A percentile compares a stretch with the other conserved stretches of the same genome.
These are phyloP conservation scores for Yamadazyma atmosphaerica DNA, from an alignment of 1,139 yeast species.

Conservation along the genomic window DNA sequence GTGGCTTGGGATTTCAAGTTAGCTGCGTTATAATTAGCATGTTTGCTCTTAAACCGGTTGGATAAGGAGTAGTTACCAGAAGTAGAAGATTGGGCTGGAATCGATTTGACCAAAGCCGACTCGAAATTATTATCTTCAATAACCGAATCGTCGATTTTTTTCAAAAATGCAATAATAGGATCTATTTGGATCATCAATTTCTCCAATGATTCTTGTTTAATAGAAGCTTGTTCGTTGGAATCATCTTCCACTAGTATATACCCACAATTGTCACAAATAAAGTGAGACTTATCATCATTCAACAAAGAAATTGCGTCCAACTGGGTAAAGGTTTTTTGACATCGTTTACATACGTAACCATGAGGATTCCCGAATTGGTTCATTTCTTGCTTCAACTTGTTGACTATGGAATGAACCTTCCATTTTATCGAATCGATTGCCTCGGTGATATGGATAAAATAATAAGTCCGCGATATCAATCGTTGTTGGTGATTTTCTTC, in stretches of 20 bases:
- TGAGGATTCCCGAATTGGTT: slow-evolving; percentile 84
- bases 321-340: slow-evolving; percentile 78
- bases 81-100: slow-evolving; percentile 79
- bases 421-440: slow-evolving; percentile 95
- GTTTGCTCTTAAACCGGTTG: slow-evolving; percentile 30
- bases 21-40: slow-evolving; percentile 31
- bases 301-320: slow-evolving; percentile 83
- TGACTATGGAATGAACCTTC: slow-evolving; percentile 90
- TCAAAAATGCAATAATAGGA: slow-evolving; percentile 80
- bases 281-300: slow-evolving; percentile 77
- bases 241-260: slow-evolving; percentile 83
- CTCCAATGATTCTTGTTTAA: slow-evolving; percentile 81
- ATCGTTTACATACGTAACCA: slow-evolving; percentile 88
- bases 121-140: slow-evolving; percentile 91
- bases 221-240: slow-evolving; percentile 76
- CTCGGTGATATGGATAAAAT: slow-evolving; percentile 84
- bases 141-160: slow-evolving; percentile 80
- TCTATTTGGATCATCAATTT: slow-evolving; percentile 86
- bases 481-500: slow-evolving; percentile 79
- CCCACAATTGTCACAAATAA: slow-evolving; percentile 83
- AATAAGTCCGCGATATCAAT: slow-evolving; percentile 72
- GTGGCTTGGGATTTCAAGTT: slow-evolving; percentile 62
- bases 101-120: slow-evolving; percentile 69
- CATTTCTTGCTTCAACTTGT: slow-evolving; percentile 75
- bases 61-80: slow-evolving; percentile 60